Evolutionary conservation across 2,329 filamentous ascomycete species (phyloP).

Genomic region (Stylonectria norvegica): DNA sequence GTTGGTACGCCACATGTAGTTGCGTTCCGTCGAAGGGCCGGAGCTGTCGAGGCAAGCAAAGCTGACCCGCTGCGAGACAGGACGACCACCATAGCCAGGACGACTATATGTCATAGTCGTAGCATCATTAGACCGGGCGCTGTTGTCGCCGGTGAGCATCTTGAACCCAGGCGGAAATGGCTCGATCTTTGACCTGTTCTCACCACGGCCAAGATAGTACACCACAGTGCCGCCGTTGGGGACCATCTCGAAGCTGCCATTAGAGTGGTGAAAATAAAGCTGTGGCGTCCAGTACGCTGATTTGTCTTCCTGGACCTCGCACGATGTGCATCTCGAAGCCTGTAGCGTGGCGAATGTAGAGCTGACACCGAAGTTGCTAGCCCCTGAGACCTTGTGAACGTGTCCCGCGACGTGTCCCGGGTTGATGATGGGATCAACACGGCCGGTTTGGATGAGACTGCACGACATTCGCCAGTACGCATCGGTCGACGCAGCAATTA

Average conservation of each 20-base stretch:
- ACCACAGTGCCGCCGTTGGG: constrained; percentile 21
- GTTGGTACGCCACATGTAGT: constrained; percentile 21
- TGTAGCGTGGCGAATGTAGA: constrained; percentile 16
- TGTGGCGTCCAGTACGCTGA: constrained; percentile 25
- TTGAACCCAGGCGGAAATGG: constrained; percentile 22
- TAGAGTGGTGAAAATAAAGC: constrained; percentile 19
- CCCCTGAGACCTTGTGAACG: constrained; percentile 21
- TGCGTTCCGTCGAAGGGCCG: constrained; percentile 15
- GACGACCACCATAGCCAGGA: constrained; percentile 9
- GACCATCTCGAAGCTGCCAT: constrained; percentile 22
- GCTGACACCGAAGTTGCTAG: constrained; percentile 18
- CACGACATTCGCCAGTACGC: constrained; percentile 25
- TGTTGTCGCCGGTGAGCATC: constrained; percentile 19
- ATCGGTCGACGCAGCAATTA: constrained; percentile 9
- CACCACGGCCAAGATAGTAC: constrained; percentile 23
- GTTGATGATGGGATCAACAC: constrained; percentile 20
- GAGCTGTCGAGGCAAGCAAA: constrained; percentile 24
- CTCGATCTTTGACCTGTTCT: constrained; percentile 21
- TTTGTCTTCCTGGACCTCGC: constrained; percentile 22
- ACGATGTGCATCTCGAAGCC: constrained; percentile 21
- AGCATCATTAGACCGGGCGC: constrained; percentile 13
- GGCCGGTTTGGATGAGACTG: constrained; percentile 20
- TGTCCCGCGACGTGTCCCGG: constrained; percentile 19
- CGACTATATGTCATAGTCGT: constrained; percentile 20
- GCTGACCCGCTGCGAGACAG: constrained; percentile 19